Percentiles rank a stretch among this genome's conserved stretches.
Conservation (phyloP, 1,139 yeast genomes). For the Pichia sp. region DNA sequence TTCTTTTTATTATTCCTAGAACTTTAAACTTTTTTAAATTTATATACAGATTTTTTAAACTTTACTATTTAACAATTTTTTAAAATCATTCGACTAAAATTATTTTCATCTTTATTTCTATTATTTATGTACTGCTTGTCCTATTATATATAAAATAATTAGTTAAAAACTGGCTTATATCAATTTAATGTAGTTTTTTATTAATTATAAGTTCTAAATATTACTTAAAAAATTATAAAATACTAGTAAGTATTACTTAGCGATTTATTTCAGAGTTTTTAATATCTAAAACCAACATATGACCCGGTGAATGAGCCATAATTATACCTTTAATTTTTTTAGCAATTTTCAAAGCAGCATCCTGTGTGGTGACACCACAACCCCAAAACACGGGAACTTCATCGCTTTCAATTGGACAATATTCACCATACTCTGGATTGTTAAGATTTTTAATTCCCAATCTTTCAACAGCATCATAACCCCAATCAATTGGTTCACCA, state of each 20-base stretch:
- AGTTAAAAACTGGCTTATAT: too few species aligned
- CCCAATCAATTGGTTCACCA: constrained; percentile 11
- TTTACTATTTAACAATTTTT: too few species aligned
- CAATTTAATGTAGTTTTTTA: background rate
- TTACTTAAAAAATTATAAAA: too few species aligned
- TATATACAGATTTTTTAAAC: background rate
- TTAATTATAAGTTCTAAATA: too few species aligned
- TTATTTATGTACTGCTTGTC: too few species aligned
- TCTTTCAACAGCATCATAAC: constrained; percentile 4
- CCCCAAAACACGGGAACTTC: constrained; percentile 9
- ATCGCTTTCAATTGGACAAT: background rate
- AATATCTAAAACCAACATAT: constrained; percentile 8
- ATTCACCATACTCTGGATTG: constrained; percentile 4
- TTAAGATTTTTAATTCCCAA: constrained; percentile 1
- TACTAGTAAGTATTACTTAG: too few species aligned
- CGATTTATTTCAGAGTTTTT: background rate
- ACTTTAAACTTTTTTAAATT: background rate
- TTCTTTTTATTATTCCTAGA: background rate
- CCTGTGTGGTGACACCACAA: constrained; percentile 8
- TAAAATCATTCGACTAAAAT: too few species aligned
- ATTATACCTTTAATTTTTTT: background rate
- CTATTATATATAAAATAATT: background rate
- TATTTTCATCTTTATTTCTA: too few species aligned
- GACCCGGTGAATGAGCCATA: constrained; percentile 5
- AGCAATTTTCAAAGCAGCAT: constrained; percentile 1